Percentiles rank a stretch among this genome's conserved stretches.
Conservation (phyloP, 768 basidiomycete species). For the Imleria badia region DNA sequence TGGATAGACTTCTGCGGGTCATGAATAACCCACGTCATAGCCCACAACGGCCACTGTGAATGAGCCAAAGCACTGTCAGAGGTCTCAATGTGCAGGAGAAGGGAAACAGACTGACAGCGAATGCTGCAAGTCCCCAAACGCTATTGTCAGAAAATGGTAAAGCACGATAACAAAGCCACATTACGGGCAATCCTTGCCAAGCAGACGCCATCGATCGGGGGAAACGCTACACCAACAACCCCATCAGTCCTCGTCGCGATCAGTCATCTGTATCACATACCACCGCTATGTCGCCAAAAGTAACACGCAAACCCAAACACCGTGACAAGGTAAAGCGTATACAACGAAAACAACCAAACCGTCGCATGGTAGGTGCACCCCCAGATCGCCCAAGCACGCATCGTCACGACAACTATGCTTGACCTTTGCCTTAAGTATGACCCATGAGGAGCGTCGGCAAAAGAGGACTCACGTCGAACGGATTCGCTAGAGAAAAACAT, state of each 20-base stretch:
- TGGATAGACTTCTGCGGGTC: no score
- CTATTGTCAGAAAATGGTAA: neutral
- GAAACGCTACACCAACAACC: neutral
- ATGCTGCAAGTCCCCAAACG: neutral
- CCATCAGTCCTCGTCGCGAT: neutral
- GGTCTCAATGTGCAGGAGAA: neutral
- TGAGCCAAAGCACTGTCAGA: neutral
- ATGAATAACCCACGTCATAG: slow-evolving; percentile 1
- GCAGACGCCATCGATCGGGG: neutral
- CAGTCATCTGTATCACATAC: neutral
- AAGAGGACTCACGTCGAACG: slow-evolving; percentile 11
- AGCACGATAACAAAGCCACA: neutral
- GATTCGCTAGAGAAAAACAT: slow-evolving; percentile 12
- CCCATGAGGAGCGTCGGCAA: neutral
- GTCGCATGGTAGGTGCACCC: slow-evolving; percentile 10
- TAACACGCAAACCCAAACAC: neutral
- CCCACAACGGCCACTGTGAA: slow-evolving; percentile 12
- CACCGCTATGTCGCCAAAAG: no score
- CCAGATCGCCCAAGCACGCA: slow-evolving; percentile 23
- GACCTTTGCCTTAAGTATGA: neutral
- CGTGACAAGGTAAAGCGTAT: slow-evolving; percentile 1
- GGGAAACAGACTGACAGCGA: slow-evolving; percentile 1
- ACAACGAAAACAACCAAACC: slow-evolving; percentile 5
- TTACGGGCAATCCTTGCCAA: neutral
- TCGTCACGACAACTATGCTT: slow-evolving; percentile 17